These are phyloP conservation scores for Tinospora cordifolia DNA, from an alignment of 164 flowering plant genomes.

Conservation along the genomic window DNA sequence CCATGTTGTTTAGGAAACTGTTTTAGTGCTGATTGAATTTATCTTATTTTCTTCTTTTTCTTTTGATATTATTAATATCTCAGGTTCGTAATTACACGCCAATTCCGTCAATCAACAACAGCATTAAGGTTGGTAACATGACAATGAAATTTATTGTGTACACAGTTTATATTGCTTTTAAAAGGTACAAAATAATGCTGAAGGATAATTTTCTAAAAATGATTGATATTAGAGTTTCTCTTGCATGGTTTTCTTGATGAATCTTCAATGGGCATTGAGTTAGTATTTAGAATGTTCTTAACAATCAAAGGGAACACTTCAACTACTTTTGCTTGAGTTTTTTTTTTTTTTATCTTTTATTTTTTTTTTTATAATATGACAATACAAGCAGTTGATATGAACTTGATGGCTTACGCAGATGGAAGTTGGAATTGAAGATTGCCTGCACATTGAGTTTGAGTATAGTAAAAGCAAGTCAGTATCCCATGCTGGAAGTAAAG, in stretches of 20 bases:
- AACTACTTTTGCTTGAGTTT: background rate
- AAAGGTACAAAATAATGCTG: background rate
- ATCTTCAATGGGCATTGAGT: background rate
- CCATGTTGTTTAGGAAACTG: too few species aligned
- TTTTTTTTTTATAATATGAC: too few species aligned
- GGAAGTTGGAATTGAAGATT: slow-evolving; percentile 99
- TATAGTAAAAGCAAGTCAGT: slow-evolving; percentile 95
- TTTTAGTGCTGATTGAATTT: too few species aligned
- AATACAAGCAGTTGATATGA: background rate
- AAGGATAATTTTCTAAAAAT: background rate
- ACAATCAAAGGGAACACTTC: background rate
- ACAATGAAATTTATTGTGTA: background rate
- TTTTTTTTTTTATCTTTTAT: too few species aligned
- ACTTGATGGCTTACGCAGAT: slow-evolving; percentile 41
- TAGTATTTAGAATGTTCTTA: background rate
- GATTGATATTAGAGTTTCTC: background rate
- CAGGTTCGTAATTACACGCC: slow-evolving; percentile 83
- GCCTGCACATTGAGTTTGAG: slow-evolving; percentile 94
- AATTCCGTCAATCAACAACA: slow-evolving; percentile 73
- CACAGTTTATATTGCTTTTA: background rate
- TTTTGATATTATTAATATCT: slow-evolving; percentile 6
- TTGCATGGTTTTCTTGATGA: background rate
- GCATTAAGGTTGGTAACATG: slow-evolving; percentile 66
- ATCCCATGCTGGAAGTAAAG: background rate
- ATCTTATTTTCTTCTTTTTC: background rate